Conservation (phyloP, 345 rosid genomes). For the Eucalyptus decipiens region DNA sequence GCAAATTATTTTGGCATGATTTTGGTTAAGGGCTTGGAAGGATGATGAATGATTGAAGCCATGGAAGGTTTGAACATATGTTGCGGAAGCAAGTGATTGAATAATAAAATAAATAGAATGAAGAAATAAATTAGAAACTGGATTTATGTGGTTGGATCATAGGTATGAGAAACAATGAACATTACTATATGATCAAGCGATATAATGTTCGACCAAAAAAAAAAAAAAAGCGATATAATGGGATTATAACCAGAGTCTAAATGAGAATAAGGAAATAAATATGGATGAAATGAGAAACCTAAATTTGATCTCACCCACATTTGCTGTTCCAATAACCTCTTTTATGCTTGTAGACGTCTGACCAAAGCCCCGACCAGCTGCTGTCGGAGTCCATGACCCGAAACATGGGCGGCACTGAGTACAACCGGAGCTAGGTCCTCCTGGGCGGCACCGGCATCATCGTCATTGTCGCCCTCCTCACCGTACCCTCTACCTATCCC, state of each 20-base stretch:
- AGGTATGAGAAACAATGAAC: accelerated
- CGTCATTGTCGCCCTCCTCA: neutral
- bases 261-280: too few species aligned
- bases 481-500: neutral
- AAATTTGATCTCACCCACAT: too few species aligned
- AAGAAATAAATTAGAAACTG: accelerated
- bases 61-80: accelerated
- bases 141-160: too few species aligned
- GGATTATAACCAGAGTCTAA: accelerated
- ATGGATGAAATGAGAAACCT: too few species aligned
- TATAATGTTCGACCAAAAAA: too few species aligned
- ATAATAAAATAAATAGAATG: accelerated
- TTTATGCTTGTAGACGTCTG: neutral
- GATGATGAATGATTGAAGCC: neutral
- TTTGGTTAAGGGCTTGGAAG: neutral
- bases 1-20: neutral
- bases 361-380: accelerated
- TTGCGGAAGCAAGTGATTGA: neutral
- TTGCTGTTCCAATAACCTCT: neutral
- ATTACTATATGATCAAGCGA: accelerated
- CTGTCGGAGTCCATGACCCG: too few species aligned
- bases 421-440: neutral
- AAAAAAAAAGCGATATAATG: accelerated
- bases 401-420: neutral
- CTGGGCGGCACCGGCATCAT: accelerated